phyloP scores from a whole-genome alignment of 192 early-diverging fungal species.

The Physocladia obscura region DNA sequence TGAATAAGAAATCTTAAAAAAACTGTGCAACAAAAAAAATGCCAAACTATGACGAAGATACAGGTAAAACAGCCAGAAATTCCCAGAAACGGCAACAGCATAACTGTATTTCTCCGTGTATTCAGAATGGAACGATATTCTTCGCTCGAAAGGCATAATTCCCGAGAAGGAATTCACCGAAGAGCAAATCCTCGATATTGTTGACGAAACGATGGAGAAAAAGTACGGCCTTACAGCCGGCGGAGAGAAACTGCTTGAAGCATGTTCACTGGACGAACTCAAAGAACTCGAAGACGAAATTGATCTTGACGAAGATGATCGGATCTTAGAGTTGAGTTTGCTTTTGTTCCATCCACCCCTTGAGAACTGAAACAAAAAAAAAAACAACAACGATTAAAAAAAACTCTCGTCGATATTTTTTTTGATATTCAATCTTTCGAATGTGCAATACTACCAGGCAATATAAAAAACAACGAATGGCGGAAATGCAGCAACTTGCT shows the following conservation, averaged over 20 bases:
- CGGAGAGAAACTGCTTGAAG: conserved; percentile 58
- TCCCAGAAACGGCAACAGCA: too few species aligned
- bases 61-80: too few species aligned
- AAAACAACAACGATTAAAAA: too few species aligned
- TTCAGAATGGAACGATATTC: conserved; percentile 85
- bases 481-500: conserved; percentile 76
- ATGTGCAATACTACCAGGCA: conserved; percentile 38
- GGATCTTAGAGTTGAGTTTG: conserved; percentile 61
- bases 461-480: conserved; percentile 67
- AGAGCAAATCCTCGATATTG: conserved; percentile 72
- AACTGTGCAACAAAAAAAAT: too few species aligned
- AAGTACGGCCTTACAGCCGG: conserved; percentile 45
- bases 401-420: too few species aligned
- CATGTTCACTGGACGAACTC: conserved; percentile 56
- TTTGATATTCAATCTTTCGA: neutral
- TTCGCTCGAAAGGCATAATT: conserved; percentile 88
- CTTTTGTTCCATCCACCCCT: neutral
- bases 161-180: conserved; percentile 77
- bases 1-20: too few species aligned
- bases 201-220: conserved; percentile 67
- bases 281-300: conserved; percentile 87
- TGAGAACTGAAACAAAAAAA: too few species aligned
- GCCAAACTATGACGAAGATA: too few species aligned
- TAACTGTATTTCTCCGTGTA: neutral
- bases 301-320: conserved; percentile 71